phyloP scores from a whole-genome alignment of 2,329 filamentous ascomycete genomes.

The Curvularia hawaiiensis region DNA sequence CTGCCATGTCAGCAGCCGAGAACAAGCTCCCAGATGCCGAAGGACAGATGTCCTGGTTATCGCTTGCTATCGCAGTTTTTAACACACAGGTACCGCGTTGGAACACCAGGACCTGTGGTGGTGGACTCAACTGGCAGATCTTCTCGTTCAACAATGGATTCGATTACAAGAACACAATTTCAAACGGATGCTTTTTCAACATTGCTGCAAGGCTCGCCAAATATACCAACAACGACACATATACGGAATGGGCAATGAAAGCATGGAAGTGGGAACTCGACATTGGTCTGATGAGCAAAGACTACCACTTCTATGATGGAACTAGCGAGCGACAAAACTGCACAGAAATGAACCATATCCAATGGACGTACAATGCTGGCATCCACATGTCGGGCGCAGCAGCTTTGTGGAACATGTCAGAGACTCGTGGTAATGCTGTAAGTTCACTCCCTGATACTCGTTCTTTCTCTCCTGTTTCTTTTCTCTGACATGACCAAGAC shows the following conservation, averaged over 20 bases:
- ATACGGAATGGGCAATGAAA: conserved; percentile 64
- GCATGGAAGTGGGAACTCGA: conserved; percentile 60
- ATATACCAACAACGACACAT: conserved; percentile 62
- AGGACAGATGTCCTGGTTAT: conserved; percentile 59
- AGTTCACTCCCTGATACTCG: background rate
- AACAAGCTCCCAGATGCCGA: conserved; percentile 62
- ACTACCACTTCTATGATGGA: conserved; percentile 53
- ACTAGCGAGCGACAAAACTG: conserved; percentile 51
- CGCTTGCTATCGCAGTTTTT: conserved; percentile 73
- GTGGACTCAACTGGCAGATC: conserved; percentile 75
- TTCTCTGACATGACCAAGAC: conserved; percentile 18
- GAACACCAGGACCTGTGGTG: conserved; percentile 68
- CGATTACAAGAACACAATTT: conserved; percentile 78
- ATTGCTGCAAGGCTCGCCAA: conserved; percentile 74
- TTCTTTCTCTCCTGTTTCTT: conserved; percentile 7
- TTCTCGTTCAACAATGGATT: conserved; percentile 75
- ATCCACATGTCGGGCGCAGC: conserved; percentile 53
- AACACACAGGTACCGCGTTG: conserved; percentile 70
- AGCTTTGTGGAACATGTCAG: conserved; percentile 54
- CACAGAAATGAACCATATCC: conserved; percentile 48
- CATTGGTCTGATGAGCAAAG: conserved; percentile 56
- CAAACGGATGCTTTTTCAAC: conserved; percentile 80
- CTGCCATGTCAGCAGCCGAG: conserved; percentile 69
- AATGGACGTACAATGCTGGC: conserved; percentile 54
- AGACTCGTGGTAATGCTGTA: conserved; percentile 33